Conservation (phyloP, 2,329 filamentous ascomycete species). For the Waltergamsia citrina region DNA sequence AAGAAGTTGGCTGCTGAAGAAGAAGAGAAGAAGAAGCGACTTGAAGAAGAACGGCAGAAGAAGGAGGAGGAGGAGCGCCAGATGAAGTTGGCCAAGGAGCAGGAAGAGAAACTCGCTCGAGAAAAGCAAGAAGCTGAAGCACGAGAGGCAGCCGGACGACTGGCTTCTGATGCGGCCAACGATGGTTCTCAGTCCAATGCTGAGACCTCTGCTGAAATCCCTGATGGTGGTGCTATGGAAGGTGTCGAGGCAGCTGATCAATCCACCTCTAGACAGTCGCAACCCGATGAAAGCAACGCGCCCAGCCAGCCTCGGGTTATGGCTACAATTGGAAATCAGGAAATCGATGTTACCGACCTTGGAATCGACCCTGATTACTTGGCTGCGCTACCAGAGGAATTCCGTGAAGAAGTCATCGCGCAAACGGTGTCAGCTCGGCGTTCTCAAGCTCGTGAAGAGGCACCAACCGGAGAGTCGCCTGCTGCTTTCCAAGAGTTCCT, state of each 20-base stretch:
- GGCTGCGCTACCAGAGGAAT: conserved; percentile 92
- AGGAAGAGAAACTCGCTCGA: conserved; percentile 54
- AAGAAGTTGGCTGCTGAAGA: conserved; percentile 57
- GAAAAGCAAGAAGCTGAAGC: conserved; percentile 67
- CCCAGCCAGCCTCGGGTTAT: conserved; percentile 47
- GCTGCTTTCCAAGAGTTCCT: conserved; percentile 92
- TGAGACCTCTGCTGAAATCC: conserved; percentile 3
- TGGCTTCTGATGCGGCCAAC: conserved; percentile 49
- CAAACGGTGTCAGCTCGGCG: conserved; percentile 78
- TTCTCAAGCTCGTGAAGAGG: conserved; percentile 62
- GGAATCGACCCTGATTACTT: conserved; percentile 94
- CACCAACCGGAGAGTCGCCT: conserved; percentile 61
- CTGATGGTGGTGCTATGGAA: conserved; percentile 53
- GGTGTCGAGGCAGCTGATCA: conserved; percentile 54
- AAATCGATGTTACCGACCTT: conserved; percentile 87
- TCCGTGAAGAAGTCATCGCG: conserved; percentile 92
- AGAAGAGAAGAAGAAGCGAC: conserved; percentile 37
- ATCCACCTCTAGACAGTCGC: conserved; percentile 8
- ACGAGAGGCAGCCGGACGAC: conserved; percentile 45
- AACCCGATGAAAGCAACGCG: no score
- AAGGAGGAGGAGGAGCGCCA: conserved; percentile 57
- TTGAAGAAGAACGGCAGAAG: conserved; percentile 49
- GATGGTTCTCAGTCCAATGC: conserved; percentile 4
- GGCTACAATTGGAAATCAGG: conserved; percentile 75
- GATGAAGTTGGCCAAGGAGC: conserved; percentile 61